A percentile compares a stretch with the other conserved stretches of the same genome.
Evolutionary conservation across 192 early-diverging fungal species (phyloP).

Genomic region (Backusella australiensis): DNA sequence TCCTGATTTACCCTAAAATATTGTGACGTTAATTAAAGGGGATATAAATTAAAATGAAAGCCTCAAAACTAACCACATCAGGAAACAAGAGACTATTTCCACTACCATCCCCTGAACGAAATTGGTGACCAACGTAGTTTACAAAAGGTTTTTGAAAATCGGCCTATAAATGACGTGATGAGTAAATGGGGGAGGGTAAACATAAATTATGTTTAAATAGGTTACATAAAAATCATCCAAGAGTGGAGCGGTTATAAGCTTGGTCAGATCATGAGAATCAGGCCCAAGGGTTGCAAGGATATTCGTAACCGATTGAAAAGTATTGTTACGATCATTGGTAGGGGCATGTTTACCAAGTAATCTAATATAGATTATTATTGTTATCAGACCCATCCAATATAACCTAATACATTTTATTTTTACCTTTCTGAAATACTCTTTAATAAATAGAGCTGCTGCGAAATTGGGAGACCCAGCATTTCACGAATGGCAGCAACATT

Average conservation of each 20-base stretch:
- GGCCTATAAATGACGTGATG: background rate
- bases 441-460: slow-evolving; percentile 8
- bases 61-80: slow-evolving; percentile 11
- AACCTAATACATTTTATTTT: too few species aligned
- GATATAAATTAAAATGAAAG: too few species aligned
- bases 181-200: background rate
- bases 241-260: slow-evolving; percentile 7
- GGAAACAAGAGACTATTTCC: slow-evolving; percentile 22
- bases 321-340: slow-evolving; percentile 19
- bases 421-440: slow-evolving; percentile 14
- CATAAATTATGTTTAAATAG: background rate
- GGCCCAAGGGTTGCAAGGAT: slow-evolving; percentile 7
- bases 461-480: background rate
- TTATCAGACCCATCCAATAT: too few species aligned
- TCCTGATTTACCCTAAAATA: slow-evolving; percentile 16
- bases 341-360: slow-evolving; percentile 11
- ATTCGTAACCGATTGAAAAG: slow-evolving; percentile 13
- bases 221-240: slow-evolving; percentile 11
- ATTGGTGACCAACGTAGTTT: slow-evolving; percentile 24
- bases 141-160: slow-evolving; percentile 22
- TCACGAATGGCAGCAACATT: slow-evolving; percentile 17
- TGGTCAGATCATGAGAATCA: slow-evolving; percentile 5
- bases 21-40: too few species aligned
- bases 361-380: background rate
- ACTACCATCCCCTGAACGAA: slow-evolving; percentile 21